Evolutionary conservation across 2,329 filamentous ascomycete genomes (phyloP).

Genomic region (Penicillium sp.): DNA sequence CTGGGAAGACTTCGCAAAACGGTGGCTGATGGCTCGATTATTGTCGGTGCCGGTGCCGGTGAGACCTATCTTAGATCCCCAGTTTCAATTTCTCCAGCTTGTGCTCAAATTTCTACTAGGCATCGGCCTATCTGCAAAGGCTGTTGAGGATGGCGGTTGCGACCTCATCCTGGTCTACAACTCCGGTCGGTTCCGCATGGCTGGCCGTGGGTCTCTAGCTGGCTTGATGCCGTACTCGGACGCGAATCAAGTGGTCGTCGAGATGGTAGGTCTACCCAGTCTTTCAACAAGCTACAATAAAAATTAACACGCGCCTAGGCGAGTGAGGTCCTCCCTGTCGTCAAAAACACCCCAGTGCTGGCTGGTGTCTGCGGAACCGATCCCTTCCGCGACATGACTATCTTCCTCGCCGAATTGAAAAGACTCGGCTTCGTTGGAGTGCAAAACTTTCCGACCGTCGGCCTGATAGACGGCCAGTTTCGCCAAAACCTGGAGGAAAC

Average conservation of each 20-base stretch:
- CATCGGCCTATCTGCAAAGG: slow-evolving; percentile 71
- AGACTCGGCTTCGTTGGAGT: slow-evolving; percentile 67
- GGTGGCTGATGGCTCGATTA: slow-evolving; percentile 57
- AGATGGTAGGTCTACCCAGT: slow-evolving; percentile 55
- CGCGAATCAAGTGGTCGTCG: slow-evolving; percentile 68
- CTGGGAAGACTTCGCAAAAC: slow-evolving; percentile 56
- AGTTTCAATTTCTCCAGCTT: background rate
- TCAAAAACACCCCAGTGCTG: slow-evolving; percentile 64
- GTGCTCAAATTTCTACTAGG: slow-evolving; percentile 41
- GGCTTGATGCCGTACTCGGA: slow-evolving; percentile 72
- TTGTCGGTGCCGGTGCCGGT: slow-evolving; percentile 69
- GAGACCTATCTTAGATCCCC: slow-evolving; percentile 5
- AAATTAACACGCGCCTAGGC: slow-evolving; percentile 44
- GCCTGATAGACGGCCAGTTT: slow-evolving; percentile 69
- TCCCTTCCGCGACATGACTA: slow-evolving; percentile 64
- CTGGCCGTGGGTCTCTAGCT: slow-evolving; percentile 67
- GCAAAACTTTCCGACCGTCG: slow-evolving; percentile 74
- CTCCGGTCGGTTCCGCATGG: slow-evolving; percentile 72
- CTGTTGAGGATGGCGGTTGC: slow-evolving; percentile 66
- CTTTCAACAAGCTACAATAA: background rate
- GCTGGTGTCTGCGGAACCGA: slow-evolving; percentile 72
- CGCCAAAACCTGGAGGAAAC: slow-evolving; percentile 70
- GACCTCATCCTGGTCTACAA: slow-evolving; percentile 75
- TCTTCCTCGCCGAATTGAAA: slow-evolving; percentile 62
- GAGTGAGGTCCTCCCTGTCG: slow-evolving; percentile 65